Conservation (phyloP, 306 rosid species). For the Rubus parviflorus region DNA sequence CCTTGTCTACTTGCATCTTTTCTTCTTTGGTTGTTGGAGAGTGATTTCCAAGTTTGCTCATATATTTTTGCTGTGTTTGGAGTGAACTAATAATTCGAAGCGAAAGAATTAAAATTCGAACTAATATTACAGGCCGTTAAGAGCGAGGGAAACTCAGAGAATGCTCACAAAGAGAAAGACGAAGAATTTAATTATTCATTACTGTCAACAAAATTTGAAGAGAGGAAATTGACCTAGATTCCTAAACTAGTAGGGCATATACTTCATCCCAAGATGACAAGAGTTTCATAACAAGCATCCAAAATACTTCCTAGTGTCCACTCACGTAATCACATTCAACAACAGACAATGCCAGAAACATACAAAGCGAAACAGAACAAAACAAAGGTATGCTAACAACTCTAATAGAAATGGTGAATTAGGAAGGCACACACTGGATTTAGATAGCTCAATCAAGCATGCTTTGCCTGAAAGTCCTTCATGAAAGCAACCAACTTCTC, state of each 20-base stretch:
- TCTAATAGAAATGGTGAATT: background rate
- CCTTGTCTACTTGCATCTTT: background rate
- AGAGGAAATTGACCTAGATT: background rate
- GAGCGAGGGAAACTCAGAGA: too few relatives aligned
- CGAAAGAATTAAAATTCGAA: too few relatives aligned
- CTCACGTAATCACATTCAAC: background rate
- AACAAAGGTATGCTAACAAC: constrained; percentile 3
- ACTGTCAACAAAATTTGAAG: background rate
- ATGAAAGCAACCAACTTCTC: constrained; percentile 91
- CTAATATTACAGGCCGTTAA: too few relatives aligned
- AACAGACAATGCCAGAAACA: constrained; percentile 4
- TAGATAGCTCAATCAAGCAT: constrained; percentile 40
- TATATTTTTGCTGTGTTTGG: too few relatives aligned
- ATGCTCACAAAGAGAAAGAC: too few relatives aligned
- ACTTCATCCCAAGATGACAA: background rate
- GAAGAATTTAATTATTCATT: constrained; percentile 14
- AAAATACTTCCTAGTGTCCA: background rate
- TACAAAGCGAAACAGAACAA: constrained; percentile 1
- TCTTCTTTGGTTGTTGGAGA: background rate
- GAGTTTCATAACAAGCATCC: background rate
- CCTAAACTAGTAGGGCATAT: background rate
- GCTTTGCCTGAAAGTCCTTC: constrained; percentile 86
- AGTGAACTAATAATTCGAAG: too few relatives aligned
- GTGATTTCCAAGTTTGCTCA: background rate
- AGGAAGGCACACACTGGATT: background rate